phyloP scores from a whole-genome alignment of 805 yeast species.

The Yueomyces sp. region DNA sequence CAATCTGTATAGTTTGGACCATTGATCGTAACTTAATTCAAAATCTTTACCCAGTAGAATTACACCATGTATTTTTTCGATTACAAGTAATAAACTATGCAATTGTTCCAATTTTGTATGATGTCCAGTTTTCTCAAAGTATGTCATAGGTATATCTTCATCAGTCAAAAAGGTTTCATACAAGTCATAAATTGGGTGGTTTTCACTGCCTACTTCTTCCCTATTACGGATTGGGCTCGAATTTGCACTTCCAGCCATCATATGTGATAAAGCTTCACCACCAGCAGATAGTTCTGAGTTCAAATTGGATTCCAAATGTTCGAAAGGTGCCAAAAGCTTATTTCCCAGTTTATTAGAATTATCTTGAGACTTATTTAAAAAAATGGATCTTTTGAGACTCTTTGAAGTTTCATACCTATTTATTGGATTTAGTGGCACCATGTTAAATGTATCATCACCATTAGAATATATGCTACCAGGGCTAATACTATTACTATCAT shows the following conservation, averaged over 20 bases:
- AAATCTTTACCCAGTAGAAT: slow-evolving; percentile 8
- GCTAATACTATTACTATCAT: too few species aligned
- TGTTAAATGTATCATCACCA: too few species aligned
- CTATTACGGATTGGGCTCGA: background rate
- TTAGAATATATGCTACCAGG: too few species aligned
- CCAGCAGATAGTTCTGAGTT: too few species aligned
- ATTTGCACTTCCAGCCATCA: background rate
- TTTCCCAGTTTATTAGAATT: too few species aligned
- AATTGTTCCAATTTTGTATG: slow-evolving; percentile 4
- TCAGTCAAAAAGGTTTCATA: background rate
- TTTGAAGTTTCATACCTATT: too few species aligned
- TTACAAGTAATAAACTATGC: slow-evolving; percentile 5
- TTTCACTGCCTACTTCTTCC: background rate
- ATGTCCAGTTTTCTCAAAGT: background rate
- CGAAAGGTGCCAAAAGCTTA: too few species aligned
- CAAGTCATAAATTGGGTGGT: background rate
- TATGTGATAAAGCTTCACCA: too few species aligned
- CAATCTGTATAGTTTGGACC: slow-evolving; percentile 11
- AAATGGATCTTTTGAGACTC: too few species aligned
- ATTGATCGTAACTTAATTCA: slow-evolving; percentile 12
- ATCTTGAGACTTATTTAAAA: too few species aligned
- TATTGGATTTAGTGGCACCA: too few species aligned
- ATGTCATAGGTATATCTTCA: background rate
- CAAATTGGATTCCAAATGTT: too few species aligned
- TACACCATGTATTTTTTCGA: slow-evolving; percentile 11